phyloP scores from a whole-genome alignment of 352 stramenopile genomes.

The Phytopythium litorale region DNA sequence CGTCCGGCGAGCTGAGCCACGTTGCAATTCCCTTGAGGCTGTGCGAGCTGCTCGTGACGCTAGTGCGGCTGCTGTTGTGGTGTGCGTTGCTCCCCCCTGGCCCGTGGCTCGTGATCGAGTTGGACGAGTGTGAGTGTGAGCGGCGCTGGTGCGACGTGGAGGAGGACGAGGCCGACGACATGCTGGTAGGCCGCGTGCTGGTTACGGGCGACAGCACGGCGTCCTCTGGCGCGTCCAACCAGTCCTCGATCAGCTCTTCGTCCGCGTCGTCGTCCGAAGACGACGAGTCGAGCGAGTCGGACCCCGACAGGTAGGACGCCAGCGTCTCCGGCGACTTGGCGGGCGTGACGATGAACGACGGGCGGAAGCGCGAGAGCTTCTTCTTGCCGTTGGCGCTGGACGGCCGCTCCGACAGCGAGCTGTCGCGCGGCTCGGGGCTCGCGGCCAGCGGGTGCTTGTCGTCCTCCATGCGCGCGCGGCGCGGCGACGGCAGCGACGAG shows the following conservation, averaged over 20 bases:
- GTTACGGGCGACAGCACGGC: constrained; percentile 48
- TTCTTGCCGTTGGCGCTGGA: constrained; percentile 8
- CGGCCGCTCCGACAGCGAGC: background rate
- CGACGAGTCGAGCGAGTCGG: constrained; percentile 34
- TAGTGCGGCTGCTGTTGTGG: constrained; percentile 31
- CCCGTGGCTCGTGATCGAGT: constrained; percentile 25
- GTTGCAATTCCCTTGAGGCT: constrained; percentile 54
- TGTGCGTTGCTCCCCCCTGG: constrained; percentile 25
- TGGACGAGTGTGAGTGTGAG: constrained; percentile 22
- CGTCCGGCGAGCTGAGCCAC: constrained; percentile 67
- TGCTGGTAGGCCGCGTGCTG: constrained; percentile 26
- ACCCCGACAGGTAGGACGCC: constrained; percentile 26
- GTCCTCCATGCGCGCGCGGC: constrained; percentile 5
- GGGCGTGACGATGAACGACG: constrained; percentile 18
- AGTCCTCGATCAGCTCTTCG: constrained; percentile 64
- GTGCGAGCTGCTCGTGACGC: constrained; percentile 47
- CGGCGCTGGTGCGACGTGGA: constrained; percentile 31
- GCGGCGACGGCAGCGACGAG: constrained; percentile 10
- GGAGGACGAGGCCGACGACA: constrained; percentile 51
- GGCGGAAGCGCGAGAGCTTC: constrained; percentile 36
- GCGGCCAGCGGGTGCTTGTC: constrained; percentile 6
- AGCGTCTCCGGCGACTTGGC: constrained; percentile 15
- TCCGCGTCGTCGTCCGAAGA: constrained; percentile 43
- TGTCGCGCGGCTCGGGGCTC: constrained; percentile 8
- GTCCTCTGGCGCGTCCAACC: constrained; percentile 71